phyloP scores from a whole-genome alignment of 1,284 basidiomycete genomes.

The Ceratobasidium sp. region DNA sequence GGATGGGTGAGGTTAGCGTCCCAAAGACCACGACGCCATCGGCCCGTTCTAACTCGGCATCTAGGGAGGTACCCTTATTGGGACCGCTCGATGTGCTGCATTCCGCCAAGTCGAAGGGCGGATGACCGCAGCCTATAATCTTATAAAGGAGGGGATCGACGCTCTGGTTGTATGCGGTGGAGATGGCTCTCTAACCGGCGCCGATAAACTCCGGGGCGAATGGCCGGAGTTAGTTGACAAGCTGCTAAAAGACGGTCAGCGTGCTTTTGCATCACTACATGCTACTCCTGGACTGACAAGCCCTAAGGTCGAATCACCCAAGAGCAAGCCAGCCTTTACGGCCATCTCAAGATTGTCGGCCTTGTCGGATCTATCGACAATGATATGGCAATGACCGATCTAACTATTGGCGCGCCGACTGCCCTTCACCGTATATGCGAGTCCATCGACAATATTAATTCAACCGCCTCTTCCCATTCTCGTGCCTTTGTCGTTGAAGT shows the following conservation, averaged over 20 bases:
- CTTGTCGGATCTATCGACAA: conserved; percentile 99
- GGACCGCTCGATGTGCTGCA: conserved; percentile 87
- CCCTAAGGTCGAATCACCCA: conserved; percentile 71
- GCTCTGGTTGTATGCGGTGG: conserved; percentile 96
- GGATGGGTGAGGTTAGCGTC: conserved; percentile 81
- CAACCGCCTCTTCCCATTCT: conserved; percentile 94
- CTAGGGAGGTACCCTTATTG: conserved; percentile 94
- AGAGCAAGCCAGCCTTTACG: conserved; percentile 72
- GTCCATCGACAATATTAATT: conserved; percentile 97
- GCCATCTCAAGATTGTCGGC: conserved; percentile 93
- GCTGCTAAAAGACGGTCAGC: conserved; percentile 66
- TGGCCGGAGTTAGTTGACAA: conserved; percentile 85
- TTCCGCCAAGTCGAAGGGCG: conserved; percentile 91
- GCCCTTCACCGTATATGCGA: conserved; percentile 97
- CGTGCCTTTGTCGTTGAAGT: conserved; percentile 98
- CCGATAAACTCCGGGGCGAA: conserved; percentile 91
- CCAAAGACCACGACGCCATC: neutral
- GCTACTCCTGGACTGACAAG: conserved; percentile 46
- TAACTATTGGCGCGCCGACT: conserved; percentile 96
- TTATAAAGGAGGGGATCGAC: conserved; percentile 96
- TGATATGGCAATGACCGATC: conserved; percentile 96
- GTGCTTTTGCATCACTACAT: neutral
- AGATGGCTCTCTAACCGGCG: conserved; percentile 94
- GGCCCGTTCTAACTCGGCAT: neutral
- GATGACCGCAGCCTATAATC: conserved; percentile 83